Evolutionary conservation across 441 rosid species (phyloP), one percentile per base, ranked within the genome.

Genomic region (Gossypium gossypioides): DNA sequence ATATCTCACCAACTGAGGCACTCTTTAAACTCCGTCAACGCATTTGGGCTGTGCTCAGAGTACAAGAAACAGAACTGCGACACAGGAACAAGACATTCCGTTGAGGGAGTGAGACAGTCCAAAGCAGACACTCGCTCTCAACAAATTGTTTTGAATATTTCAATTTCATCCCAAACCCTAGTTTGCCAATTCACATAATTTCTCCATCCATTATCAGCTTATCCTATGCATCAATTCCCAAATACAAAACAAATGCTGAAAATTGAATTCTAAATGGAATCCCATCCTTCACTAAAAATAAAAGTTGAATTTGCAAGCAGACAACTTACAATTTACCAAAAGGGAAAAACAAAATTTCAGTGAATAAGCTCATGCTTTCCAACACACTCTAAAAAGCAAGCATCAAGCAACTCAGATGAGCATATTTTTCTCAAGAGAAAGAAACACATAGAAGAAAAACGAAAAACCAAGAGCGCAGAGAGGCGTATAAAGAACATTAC

Each of bases 401-500:
- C 9, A 57, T 24, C 62, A 40, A 63, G 29, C 16, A 40, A 40
- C 10, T 46, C n/a, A 40, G 18, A 0, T 62, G 68, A 9, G 27
- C 8, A 15, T 6, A 16, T 50, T 3, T 2, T 5, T 9, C 60
- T 13, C 0, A 10, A 37, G 4, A 3, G 1, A 22, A 50, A 6
- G 18, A 9, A 27, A 48, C 1, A 0, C 0, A 1, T 0, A 6
- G 7, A 16, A 22, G 8, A 3, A 9, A 19, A n/a, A 3, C 18
- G 2, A 12, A 12, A 3, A 4, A 3, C 29, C 15, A n/a, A 57
- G 16, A 24, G 62, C 8, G 34, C 34, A 9, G 9, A 15, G 6
- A 10, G 9, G 18, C 6, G 52, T 4, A 40, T 19, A 40, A 63
- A 19, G 51, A 10, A 44, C 29, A 68, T 37, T 77, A 77, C 77